A percentile compares a stretch with the other conserved stretches of the same genome.
These are phyloP conservation scores for Gaultheria prostrata DNA, from an alignment of 148 eudicot species.

Conservation along the genomic window DNA sequence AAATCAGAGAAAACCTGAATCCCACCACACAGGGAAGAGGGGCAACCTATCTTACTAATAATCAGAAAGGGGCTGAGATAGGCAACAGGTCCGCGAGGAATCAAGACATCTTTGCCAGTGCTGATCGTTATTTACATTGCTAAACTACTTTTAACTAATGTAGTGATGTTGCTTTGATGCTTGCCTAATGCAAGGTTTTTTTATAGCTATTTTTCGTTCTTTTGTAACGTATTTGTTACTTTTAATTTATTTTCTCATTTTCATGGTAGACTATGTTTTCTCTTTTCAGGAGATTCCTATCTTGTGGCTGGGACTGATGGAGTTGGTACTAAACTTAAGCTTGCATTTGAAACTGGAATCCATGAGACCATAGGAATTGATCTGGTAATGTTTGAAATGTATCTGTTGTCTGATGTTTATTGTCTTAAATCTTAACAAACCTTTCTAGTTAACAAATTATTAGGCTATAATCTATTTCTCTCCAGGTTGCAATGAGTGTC, in stretches of 20 bases:
- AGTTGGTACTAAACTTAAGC: constrained; percentile 92
- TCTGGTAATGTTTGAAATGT: constrained; percentile 47
- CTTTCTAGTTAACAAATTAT: background rate
- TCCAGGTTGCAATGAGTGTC: constrained; percentile 98
- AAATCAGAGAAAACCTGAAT: no score
- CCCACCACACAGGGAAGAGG: no score
- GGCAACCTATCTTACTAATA: no score
- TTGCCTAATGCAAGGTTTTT: background rate
- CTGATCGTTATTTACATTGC: no score
- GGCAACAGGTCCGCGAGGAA: no score
- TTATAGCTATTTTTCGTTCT: background rate
- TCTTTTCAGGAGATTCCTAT: constrained; percentile 72
- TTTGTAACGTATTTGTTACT: no score
- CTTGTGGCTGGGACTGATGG: constrained; percentile 99
- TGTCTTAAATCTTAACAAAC: background rate
- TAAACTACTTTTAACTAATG: no score
- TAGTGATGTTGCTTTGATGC: background rate
- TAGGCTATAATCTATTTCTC: constrained; percentile 4
- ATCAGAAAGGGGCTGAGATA: no score
- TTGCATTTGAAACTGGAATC: constrained; percentile 92
- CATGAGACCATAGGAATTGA: constrained; percentile 95
- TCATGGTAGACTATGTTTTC: background rate
- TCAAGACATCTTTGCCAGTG: no score
- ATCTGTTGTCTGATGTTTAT: background rate
- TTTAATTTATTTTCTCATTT: background rate